Conservation (phyloP, 495 filamentous ascomycete genomes). For the Pyrenula massariospora region DNA sequence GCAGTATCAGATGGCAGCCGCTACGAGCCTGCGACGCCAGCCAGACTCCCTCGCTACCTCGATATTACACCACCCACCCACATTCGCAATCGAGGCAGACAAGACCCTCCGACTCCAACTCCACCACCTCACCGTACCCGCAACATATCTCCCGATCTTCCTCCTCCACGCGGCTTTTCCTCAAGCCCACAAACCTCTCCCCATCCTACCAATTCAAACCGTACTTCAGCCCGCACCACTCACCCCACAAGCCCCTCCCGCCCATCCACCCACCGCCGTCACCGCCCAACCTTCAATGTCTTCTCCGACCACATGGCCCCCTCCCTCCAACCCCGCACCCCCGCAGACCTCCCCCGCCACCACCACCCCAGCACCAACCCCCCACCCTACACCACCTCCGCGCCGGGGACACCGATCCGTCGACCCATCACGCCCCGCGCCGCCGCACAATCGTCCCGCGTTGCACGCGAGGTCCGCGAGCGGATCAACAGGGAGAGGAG, state of each 20-base stretch:
- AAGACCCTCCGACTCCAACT: not conserved
- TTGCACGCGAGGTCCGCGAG: not conserved
- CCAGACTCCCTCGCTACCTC: too few species aligned
- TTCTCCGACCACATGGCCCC: slow-evolving; percentile 41
- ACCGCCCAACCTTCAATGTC: slow-evolving; percentile 22
- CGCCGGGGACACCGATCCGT: not conserved
- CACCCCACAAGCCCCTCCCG: not conserved
- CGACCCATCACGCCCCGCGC: not conserved
- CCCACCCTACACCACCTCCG: slow-evolving; percentile 8
- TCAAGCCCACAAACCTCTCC: not conserved
- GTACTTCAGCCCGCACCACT: not conserved
- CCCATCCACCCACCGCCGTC: slow-evolving; percentile 1
- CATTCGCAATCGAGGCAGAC: slow-evolving; percentile 3
- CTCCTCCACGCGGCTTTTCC: not conserved
- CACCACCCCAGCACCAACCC: slow-evolving; percentile 1
- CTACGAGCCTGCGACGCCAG: too few species aligned
- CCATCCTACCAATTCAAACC: not conserved
- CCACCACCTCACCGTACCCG: not conserved
- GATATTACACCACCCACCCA: too few species aligned
- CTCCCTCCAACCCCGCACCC: slow-evolving; percentile 42
- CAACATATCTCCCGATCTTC: not conserved
- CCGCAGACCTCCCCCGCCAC: slow-evolving; percentile 29
- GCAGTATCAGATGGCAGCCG: too few species aligned
- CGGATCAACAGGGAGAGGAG: slow-evolving; percentile 2
- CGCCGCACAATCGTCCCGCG: not conserved